These are phyloP conservation scores for Myrica gale DNA, from an alignment of 306 rosid species.

Conservation along the genomic window DNA sequence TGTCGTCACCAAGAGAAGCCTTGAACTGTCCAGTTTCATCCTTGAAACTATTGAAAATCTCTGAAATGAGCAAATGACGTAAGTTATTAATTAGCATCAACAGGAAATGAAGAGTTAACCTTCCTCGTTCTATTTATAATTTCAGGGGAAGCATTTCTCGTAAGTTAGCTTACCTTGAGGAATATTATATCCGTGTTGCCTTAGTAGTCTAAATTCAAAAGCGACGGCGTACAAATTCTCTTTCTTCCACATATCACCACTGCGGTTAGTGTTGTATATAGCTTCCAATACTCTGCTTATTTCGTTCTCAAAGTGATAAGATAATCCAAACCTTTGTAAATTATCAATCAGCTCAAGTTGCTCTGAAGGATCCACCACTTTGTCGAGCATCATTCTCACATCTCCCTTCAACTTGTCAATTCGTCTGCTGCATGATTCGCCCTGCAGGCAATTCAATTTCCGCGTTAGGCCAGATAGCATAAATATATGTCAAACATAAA, in stretches of 20 bases:
- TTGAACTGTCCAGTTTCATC: not conserved
- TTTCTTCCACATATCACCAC: not conserved
- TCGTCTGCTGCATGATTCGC: not conserved
- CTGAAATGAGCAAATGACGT: not conserved
- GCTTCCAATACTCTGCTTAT: not conserved
- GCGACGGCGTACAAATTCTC: conserved; percentile 5
- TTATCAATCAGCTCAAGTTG: conserved; percentile 21
- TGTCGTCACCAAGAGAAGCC: not conserved
- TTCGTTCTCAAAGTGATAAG: conserved; percentile 25
- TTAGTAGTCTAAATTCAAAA: conserved; percentile 20
- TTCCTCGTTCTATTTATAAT: no score
- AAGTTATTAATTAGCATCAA: not conserved
- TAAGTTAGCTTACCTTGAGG: conserved; percentile 7
- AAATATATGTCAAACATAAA: no score
- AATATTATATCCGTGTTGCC: not conserved
- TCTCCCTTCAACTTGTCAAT: conserved; percentile 6
- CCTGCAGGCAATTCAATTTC: not conserved
- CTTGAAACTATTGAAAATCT: conserved; percentile 5
- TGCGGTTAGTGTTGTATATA: not conserved
- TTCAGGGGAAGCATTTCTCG: no score
- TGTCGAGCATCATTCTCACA: conserved; percentile 7
- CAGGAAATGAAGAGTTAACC: no score
- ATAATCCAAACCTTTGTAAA: conserved; percentile 20
- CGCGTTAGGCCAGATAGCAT: no score
- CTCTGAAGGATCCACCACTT: conserved; percentile 5